These are phyloP conservation scores for Backusella sp. DNA, from an alignment of 192 early-diverging fungal genomes.

Conservation along the genomic window DNA sequence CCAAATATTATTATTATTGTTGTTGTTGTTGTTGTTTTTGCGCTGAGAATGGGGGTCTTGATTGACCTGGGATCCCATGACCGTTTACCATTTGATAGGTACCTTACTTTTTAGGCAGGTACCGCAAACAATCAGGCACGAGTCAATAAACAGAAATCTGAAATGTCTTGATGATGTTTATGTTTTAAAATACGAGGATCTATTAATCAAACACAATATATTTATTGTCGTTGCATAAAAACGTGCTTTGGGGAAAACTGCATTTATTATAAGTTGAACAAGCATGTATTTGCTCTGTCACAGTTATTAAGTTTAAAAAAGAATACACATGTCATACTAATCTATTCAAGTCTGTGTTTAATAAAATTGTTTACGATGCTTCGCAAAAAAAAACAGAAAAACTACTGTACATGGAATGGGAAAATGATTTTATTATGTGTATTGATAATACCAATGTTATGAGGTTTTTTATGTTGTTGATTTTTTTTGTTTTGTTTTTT, in stretches of 20 bases:
- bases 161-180: neutral
- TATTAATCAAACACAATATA: neutral
- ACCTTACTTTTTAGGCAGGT: neutral
- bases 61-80: neutral
- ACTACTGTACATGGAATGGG: too few relatives aligned
- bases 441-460: neutral
- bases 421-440: too few relatives aligned
- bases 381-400: too few relatives aligned
- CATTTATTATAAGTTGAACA: neutral
- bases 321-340: neutral
- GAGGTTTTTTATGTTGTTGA: neutral
- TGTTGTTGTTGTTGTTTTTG: neutral
- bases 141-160: neutral
- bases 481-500: neutral
- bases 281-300: neutral
- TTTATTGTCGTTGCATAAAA: neutral
- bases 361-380: too few relatives aligned
- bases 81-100: neutral
- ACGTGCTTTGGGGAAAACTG: neutral
- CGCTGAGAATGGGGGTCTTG: neutral
- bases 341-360: too few relatives aligned
- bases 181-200: neutral
- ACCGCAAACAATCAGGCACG: neutral
- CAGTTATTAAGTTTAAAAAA: neutral
- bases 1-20: neutral